Base-by-base conservation (phyloP, 202 grass and related monocot species). In the Hordeum pubiflorum region DNA sequence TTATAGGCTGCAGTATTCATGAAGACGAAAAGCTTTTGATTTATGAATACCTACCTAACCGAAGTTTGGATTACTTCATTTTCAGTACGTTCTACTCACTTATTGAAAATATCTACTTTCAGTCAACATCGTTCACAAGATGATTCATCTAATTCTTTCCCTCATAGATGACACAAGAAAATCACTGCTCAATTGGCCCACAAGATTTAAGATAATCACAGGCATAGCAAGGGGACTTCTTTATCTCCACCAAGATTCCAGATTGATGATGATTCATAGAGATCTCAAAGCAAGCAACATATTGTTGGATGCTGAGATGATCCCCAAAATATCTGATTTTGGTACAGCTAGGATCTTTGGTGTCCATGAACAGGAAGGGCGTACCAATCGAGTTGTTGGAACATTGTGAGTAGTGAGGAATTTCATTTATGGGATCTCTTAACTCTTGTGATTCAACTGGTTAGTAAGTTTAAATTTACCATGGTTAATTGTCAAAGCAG, bases 281-380 rank as follows among this genome's bases (percentile, higher is more conserved):
- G 90, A 92, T 80, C 71, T 97, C 0, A 97, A 97, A 87, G 57
- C 85, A 48, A 85, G 88, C 64, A 97, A 97, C 36, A 70, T 97
- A 1, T 76, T 97, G 20, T 33, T 97, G 2, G 90, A 97, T 71
- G 62, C 71, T 22, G 79, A 91, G 17, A 88, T 86, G 86, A 77
- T 5, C 5, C 79, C 89, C n/a, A 89, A 91, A 48, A 88, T 91
- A 43, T 86, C 86, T 34, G 89, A 91, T 69, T 91, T 91, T 33
- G 89, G 83, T 40, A 77, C 78, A n/a, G 89, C 89, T 41, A 86
- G 75, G 63, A 80, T 61, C 61, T 86, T 88, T 72, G 70, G 72
- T 41, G 58, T 55, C 61, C 29, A 78, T 2, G 44, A 81, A 46
- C 27, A 80, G 8, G 40, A 86, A 81, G 55, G 64, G 13, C 88